phyloP scores from a whole-genome alignment of 176 grass and related monocot species.

The Elymus sibiricus region DNA sequence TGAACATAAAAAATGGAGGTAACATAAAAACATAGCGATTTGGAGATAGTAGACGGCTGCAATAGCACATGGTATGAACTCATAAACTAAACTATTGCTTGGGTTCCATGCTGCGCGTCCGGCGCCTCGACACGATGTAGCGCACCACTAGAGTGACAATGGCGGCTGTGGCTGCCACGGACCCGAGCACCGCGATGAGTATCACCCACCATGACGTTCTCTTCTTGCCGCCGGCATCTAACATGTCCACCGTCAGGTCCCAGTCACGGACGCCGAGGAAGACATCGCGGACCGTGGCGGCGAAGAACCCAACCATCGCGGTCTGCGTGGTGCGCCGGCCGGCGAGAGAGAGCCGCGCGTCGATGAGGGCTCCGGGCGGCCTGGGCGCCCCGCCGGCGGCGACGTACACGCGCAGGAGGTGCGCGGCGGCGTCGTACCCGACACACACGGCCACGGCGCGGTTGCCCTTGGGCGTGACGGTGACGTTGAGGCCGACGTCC shows the following conservation, averaged over 20 bases:
- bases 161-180: neutral
- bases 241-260: constrained; percentile 10
- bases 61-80: too few relatives aligned
- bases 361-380: neutral
- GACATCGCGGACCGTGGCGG: neutral
- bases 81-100: neutral
- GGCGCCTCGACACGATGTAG: neutral
- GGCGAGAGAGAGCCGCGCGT: neutral
- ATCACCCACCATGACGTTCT: constrained; percentile 4
- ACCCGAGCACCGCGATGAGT: constrained; percentile 8
- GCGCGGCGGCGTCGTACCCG: constrained; percentile 8
- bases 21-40: too few relatives aligned
- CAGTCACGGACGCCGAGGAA: constrained; percentile 17
- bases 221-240: neutral
- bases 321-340: neutral
- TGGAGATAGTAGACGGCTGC: too few relatives aligned
- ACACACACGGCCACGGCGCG: neutral
- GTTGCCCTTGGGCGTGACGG: neutral
- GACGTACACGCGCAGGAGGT: constrained; percentile 17
- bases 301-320: constrained; percentile 23
- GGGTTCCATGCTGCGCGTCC: neutral
- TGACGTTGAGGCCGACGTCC: constrained; percentile 23
- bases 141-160: neutral
- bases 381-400: neutral
- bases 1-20: too few relatives aligned